These are phyloP conservation scores for Phallus indusiatus DNA, from an alignment of 768 basidiomycete genomes.

Conservation along the genomic window DNA sequence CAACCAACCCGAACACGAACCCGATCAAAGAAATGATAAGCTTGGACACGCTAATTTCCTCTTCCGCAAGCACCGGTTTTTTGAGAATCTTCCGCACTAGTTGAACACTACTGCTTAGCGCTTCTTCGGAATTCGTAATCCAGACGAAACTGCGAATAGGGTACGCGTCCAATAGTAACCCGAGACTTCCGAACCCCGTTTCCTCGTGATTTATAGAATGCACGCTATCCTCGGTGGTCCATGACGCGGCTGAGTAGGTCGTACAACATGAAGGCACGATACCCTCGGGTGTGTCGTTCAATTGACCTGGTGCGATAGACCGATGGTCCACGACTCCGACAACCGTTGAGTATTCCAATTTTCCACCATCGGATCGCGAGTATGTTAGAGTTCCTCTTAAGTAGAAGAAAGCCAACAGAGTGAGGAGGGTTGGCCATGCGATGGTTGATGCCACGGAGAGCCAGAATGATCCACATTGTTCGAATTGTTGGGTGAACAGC, in stretches of 20 bases:
- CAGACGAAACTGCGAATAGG: background rate
- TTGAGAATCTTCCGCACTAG: background rate
- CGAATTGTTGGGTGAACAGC: background rate
- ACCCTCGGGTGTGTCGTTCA: background rate
- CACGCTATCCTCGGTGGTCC: background rate
- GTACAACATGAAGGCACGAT: background rate
- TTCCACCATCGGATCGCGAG: background rate
- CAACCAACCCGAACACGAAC: background rate
- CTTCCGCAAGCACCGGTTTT: background rate
- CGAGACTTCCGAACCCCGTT: background rate
- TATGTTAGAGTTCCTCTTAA: background rate
- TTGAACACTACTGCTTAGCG: background rate
- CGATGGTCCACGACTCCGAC: background rate
- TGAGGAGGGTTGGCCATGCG: background rate
- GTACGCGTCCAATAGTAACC: background rate
- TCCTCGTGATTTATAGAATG: background rate
- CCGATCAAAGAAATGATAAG: background rate
- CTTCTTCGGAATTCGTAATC: background rate
- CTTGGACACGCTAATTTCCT: background rate
- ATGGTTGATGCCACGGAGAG: background rate
- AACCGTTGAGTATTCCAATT: background rate
- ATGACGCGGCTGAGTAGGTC: background rate
- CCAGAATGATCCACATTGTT: background rate
- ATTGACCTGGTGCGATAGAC: background rate
- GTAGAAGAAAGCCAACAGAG: background rate